Conservation (phyloP, 2,329 filamentous ascomycete genomes). For the Botrytis fabae region DNA sequence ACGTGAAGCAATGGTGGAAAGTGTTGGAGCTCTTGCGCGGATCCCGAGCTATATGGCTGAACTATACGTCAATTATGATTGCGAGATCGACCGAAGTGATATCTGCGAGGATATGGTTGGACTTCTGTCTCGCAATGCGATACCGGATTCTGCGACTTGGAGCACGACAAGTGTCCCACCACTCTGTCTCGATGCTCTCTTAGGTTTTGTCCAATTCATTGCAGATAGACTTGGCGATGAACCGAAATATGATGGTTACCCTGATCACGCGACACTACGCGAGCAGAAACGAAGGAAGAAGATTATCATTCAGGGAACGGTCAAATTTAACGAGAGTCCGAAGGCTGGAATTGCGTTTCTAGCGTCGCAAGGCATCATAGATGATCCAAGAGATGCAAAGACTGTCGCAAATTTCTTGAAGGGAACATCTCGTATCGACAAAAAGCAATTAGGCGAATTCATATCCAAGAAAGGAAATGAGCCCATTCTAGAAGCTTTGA, state of each 20-base stretch:
- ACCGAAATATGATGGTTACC: slow-evolving; percentile 63
- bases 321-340: slow-evolving; percentile 93
- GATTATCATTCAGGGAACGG: slow-evolving; percentile 81
- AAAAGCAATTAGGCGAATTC: slow-evolving; percentile 88
- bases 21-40: slow-evolving; percentile 83
- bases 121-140: slow-evolving; percentile 86
- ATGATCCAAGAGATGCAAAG: slow-evolving; percentile 69
- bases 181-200: slow-evolving; percentile 84
- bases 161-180: slow-evolving; percentile 98
- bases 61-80: slow-evolving; percentile 97
- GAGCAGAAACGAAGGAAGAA: slow-evolving; percentile 79
- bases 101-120: slow-evolving; percentile 95
- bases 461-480: slow-evolving; percentile 90
- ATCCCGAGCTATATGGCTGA: slow-evolving; percentile 96
- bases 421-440: slow-evolving; percentile 84
- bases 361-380: slow-evolving; percentile 81
- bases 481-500: slow-evolving; percentile 77
- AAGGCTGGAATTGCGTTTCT: slow-evolving; percentile 87
- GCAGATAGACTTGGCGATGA: slow-evolving; percentile 79
- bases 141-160: slow-evolving; percentile 97
- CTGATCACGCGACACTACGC: slow-evolving; percentile 63
- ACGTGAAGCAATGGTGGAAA: slow-evolving; percentile 97
- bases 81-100: slow-evolving; percentile 86
- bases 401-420: slow-evolving; percentile 84
- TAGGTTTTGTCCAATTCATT: slow-evolving; percentile 90